Evolutionary conservation across 73 alveolate species (phyloP), one percentile per base, ranked within the genome.

Genomic region (Halteria grandinella): DNA sequence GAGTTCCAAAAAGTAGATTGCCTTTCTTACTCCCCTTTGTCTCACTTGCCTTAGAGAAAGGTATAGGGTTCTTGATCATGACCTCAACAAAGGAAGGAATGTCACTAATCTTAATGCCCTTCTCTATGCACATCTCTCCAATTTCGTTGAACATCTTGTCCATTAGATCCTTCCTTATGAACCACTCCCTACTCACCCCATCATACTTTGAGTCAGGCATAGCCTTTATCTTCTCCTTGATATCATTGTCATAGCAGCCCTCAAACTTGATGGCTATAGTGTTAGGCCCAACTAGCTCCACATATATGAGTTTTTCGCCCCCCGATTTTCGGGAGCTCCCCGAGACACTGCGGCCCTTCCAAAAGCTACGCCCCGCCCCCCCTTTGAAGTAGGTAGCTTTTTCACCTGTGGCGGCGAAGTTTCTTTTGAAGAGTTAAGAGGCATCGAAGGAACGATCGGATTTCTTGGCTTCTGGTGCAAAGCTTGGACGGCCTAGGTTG

Each of bases 181-280:
- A 18, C 79, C 79, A 64, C 24, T 41, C 63, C 28, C 33, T 39
- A 45, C 37, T 23, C 2, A 2, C 29, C 5, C 4, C 25, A 7
- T 64, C 79, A 64, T 64, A 64, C 15, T 64, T 40, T 0, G 79
- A 8, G 32, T 64, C 60, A 7, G 79, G 63, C n/a, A 64, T 2
- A 12, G 79, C 60, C 43, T 64, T 64, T 4, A 64, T 64, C 50
- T 39, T 44, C 20, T 64, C 79, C 44, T 64, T 64, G 8, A 64
- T 64, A 18, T 64, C 79, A 41, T 62, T 53, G 18, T 64, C 79
- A 25, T 23, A 64, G 79, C 40, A 64, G 32, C 49, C 49, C 63
- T 64, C 66, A 64, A 64, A 64, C 14, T 39, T 41, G 12, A 64
- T 14, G 40, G 64, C 79, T 0, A 64, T 39, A 1, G 63, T 39